Base-by-base conservation (phyloP, 257 asterid genomes). In the Solanum corneliomulleri region DNA sequence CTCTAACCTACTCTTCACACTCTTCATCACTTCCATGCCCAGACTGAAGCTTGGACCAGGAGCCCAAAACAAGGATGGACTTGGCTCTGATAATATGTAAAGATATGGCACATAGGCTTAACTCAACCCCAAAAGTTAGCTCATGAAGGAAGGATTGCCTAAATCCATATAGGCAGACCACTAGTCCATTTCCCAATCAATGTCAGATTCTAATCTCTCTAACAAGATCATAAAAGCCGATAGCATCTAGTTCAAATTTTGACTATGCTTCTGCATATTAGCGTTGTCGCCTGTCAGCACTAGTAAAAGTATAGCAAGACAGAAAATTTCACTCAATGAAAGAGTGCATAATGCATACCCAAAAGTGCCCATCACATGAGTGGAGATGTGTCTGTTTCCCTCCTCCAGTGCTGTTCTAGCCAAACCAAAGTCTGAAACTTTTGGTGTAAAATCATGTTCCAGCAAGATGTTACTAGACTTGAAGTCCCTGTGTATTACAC, bases 311-410 rank as follows among this genome's bases (percentile, higher is more conserved):
- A 78, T 12, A 27, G 13, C 12, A 25, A 25, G 64, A 13, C 39
- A 44, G 45, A 29, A 62, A 56, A 23, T 11, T 27, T 72, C 69
- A 86, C 42, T 20, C 72, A 25, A 72, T 2, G 25, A n/a, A 60
- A 11, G 33, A 87, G 81, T 41, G 68, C 87, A 86, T 91, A 94
- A 82, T 45, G 72, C 88, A 84, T 91, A 95, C 99, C 99, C 99
- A 39, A 97, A 97, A 87, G 99, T 97, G 62, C 99, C 99, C 98
- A 97, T 97, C 85, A 95, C 98, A 89, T 93, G 99, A 47, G 99
- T 97, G 6, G 98, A 95, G 41, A 97, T 86, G 52, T 95, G 97
- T 87, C 90, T 89, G 91, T 85, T 93, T 88, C 92, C 96, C 89
- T 93, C 99, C 16, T 94, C 98, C 90, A 91, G 86, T 9, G 98